Base-by-base conservation (phyloP, 352 stramenopile genomes). In the Albugo candida region DNA sequence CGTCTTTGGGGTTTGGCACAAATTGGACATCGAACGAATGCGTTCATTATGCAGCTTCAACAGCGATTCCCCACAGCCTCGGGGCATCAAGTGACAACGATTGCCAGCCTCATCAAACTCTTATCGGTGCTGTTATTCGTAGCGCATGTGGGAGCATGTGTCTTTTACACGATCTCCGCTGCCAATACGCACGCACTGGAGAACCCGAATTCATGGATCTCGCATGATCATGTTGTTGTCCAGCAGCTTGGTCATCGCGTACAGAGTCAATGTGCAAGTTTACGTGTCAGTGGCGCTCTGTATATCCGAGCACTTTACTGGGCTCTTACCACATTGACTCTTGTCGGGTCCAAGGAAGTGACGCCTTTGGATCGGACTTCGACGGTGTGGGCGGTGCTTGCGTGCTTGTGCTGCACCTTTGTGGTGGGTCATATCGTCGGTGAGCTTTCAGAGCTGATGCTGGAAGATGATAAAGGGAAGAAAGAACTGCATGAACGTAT, bases 251-350 rank as follows among this genome's bases (percentile, higher is more conserved):
- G 38, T 10, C 24, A 31, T 31, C 24, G 8, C 8, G 24, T 31
- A 31, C 8, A 3, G 8, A 31, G 24, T 8, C 24, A 31, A 3
- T 31, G 24, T 31, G 24, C 24, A 31, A 31, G 24, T 31, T 10
- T 31, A 3, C 24, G 24, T 3, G 24, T 71, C 68, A 0, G 42
- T 73, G 1, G 50, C 0, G 57, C 63, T n/a, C 51, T 83, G 0
- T 86, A 86, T 47, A 52, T 72, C 0, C 67, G 70, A 18, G 67
- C 61, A 10, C 81, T 84, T 36, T 84, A 86, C 45, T 86, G 74
- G 74, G 69, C 69, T 0, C 56, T 83, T 5, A 80, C 69, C 11
- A 81, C 72, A 4, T 40, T 86, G 1, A 59, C 73, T 3, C 57
- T 85, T 0, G 68, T 81, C 0, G 70, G 70, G 0, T 80, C 71